A percentile compares a stretch with the other conserved stretches of the same genome.
phyloP scores from a whole-genome alignment of 768 basidiomycete genomes.

The Pulveroboletus sp. region DNA sequence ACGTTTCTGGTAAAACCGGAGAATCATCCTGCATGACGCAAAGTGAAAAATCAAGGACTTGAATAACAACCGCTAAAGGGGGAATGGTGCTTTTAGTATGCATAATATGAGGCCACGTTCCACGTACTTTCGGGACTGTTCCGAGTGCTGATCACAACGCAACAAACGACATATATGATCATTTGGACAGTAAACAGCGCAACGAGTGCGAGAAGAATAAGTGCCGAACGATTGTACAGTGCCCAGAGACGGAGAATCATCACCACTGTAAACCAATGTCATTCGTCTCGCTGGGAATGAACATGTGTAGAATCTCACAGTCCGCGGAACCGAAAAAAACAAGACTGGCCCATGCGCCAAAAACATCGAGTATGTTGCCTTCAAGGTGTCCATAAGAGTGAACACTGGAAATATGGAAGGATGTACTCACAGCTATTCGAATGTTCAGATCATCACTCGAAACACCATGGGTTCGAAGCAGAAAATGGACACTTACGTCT shows the following conservation, averaged over 20 bases:
- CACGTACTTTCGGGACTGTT: background rate
- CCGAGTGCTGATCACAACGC: background rate
- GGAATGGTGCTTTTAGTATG: no score
- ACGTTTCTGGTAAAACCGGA: no score
- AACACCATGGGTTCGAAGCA: background rate
- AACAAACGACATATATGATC: background rate
- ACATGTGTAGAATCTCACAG: constrained; percentile 1
- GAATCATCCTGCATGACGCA: no score
- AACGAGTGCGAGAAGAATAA: background rate
- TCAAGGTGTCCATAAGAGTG: background rate
- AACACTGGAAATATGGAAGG: background rate
- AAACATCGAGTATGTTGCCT: background rate
- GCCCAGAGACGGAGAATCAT: constrained; percentile 3
- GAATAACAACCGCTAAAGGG: no score
- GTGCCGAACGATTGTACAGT: background rate
- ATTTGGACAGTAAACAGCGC: background rate
- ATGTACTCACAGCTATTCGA: background rate
- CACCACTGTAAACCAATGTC: background rate
- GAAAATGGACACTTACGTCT: background rate
- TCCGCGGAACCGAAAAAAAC: constrained; percentile 1
- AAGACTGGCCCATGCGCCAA: background rate
- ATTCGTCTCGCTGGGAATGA: background rate
- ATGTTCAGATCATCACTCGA: background rate
- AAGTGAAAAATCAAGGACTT: no score
- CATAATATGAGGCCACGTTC: background rate